phyloP scores from a whole-genome alignment of 2,329 filamentous ascomycete genomes.

The Aspergillus sp. region DNA sequence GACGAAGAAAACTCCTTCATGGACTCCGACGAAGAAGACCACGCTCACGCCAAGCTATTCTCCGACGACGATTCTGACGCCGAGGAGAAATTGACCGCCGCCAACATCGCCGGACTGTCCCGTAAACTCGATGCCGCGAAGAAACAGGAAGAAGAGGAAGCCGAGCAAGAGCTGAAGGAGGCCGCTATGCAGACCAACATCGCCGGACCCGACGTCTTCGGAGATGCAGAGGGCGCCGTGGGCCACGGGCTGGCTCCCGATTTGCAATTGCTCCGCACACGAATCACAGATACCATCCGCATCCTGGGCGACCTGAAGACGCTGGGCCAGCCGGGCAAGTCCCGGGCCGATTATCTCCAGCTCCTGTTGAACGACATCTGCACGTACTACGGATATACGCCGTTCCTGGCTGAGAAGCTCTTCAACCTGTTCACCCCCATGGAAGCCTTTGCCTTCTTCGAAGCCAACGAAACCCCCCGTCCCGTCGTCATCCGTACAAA shows the following conservation, averaged over 20 bases:
- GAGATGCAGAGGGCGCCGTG: slow-evolving; percentile 56
- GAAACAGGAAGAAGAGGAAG: slow-evolving; percentile 76
- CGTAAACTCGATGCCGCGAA: slow-evolving; percentile 76
- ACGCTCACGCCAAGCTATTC: slow-evolving; percentile 70
- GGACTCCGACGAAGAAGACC: slow-evolving; percentile 68
- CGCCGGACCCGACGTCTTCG: slow-evolving; percentile 65
- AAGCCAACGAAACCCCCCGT: slow-evolving; percentile 92
- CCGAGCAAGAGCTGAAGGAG: slow-evolving; percentile 81
- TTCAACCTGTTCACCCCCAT: slow-evolving; percentile 87
- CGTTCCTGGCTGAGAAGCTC: slow-evolving; percentile 93
- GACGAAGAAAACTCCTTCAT: slow-evolving; percentile 61
- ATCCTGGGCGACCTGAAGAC: slow-evolving; percentile 86
- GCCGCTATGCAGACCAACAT: slow-evolving; percentile 92
- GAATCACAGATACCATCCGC: slow-evolving; percentile 90
- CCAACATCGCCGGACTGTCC: slow-evolving; percentile 92
- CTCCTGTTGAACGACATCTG: slow-evolving; percentile 90
- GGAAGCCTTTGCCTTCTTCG: slow-evolving; percentile 97
- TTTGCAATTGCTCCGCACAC: slow-evolving; percentile 79
- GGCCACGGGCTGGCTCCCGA: slow-evolving; percentile 73
- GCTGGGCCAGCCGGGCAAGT: slow-evolving; percentile 74
- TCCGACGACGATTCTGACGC: slow-evolving; percentile 91
- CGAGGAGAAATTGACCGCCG: slow-evolving; percentile 87
- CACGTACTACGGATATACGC: slow-evolving; percentile 94
- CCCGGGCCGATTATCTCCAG: slow-evolving; percentile 81
- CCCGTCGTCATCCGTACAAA: slow-evolving; percentile 97